Evolutionary conservation across 2,329 filamentous ascomycete genomes (phyloP).

Genomic region (Cordyceps farinosa): DNA sequence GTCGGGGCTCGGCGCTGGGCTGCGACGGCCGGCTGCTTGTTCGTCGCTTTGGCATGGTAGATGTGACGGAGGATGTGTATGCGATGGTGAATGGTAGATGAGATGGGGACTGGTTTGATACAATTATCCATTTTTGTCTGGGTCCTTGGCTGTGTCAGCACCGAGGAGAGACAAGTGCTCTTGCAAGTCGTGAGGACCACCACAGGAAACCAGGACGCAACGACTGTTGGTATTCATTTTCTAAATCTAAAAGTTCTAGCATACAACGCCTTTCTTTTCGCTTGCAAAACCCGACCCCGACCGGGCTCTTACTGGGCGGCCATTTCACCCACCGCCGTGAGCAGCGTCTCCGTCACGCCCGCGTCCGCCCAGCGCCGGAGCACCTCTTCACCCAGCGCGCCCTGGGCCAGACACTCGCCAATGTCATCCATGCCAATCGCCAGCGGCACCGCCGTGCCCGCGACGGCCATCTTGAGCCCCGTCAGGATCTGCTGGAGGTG

Average conservation of each 20-base stretch:
- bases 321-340: not conserved
- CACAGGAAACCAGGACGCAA: no score
- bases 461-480: constrained; percentile 19
- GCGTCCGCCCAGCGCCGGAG: not conserved
- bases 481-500: constrained; percentile 22
- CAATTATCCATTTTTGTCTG: no score
- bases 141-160: no score
- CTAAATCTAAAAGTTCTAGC: no score
- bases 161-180: no score
- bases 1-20: constrained; percentile 4
- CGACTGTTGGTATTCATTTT: no score
- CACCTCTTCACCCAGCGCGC: not conserved
- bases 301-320: not conserved
- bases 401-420: not conserved
- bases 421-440: not conserved
- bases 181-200: no score
- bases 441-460: not conserved
- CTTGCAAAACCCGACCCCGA: not conserved
- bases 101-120: no score
- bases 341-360: not conserved
- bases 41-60: constrained; percentile 13
- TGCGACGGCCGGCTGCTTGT: not conserved
- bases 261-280: no score
- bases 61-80: no score
- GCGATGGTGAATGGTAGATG: no score